A percentile compares a stretch with the other conserved stretches of the same genome.
phyloP scores from a whole-genome alignment of 2,329 filamentous ascomycete genomes.

The Diplodia seriata region DNA sequence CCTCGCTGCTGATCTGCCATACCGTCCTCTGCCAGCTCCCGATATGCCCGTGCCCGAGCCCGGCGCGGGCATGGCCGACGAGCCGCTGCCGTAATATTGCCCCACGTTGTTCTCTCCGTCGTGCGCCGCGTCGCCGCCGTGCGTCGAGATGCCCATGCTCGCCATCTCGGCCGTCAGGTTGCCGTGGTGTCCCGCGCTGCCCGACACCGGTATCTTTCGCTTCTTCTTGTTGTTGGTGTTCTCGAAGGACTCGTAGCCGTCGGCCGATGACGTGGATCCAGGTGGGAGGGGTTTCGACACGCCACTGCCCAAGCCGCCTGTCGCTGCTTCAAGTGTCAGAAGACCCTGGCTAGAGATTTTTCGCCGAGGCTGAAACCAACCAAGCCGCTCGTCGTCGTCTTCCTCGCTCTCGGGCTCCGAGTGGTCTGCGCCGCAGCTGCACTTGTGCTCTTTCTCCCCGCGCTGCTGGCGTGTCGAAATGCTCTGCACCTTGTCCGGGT shows the following conservation, averaged over 20 bases:
- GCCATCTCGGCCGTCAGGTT: constrained; percentile 69
- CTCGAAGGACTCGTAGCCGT: constrained; percentile 96
- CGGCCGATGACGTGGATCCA: constrained; percentile 66
- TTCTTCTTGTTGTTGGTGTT: constrained; percentile 99
- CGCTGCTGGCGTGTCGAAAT: constrained; percentile 49
- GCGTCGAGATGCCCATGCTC: constrained; percentile 65
- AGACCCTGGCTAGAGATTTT: constrained; percentile 36
- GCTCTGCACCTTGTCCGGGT: constrained; percentile 42
- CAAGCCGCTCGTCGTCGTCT: constrained; percentile 57
- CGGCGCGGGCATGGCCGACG: constrained; percentile 58
- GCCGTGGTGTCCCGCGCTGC: constrained; percentile 67
- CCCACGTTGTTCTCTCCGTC: constrained; percentile 55
- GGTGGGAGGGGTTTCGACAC: constrained; percentile 60
- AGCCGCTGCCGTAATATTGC: constrained; percentile 64
- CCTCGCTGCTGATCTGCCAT: constrained; percentile 65
- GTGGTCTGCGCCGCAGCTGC: constrained; percentile 55
- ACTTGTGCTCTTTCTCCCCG: constrained; percentile 60
- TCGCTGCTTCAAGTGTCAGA: constrained; percentile 38
- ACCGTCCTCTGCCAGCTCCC: constrained; percentile 82
- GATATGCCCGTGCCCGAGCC: constrained; percentile 72
- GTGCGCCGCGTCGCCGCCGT: constrained; percentile 52
- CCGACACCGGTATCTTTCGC: constrained; percentile 91
- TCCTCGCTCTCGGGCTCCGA: constrained; percentile 67
- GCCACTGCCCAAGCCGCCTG: constrained; percentile 40
- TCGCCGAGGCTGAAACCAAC: constrained; percentile 32